A percentile compares a stretch with the other conserved stretches of the same genome.
Evolutionary conservation across 2,329 filamentous ascomycete genomes (phyloP).

Genomic region (Lachnellula arida): DNA sequence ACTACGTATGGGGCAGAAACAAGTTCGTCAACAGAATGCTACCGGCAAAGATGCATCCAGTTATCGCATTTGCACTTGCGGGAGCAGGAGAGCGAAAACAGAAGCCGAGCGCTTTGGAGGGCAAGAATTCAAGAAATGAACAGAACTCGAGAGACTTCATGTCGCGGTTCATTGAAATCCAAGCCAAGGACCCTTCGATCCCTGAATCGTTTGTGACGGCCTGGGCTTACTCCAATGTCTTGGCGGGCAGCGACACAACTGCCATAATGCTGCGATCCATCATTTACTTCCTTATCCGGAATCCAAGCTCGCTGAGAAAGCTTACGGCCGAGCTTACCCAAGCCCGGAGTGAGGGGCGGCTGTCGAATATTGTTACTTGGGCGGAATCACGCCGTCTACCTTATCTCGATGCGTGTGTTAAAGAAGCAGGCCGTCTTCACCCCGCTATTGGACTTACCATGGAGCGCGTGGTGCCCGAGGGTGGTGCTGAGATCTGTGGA

Average conservation of each 20-base stretch:
- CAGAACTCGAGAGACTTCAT: slow-evolving; percentile 26
- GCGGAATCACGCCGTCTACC: slow-evolving; percentile 27
- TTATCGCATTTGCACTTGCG: neutral
- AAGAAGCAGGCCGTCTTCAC: slow-evolving; percentile 40
- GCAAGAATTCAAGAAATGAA: slow-evolving; percentile 28
- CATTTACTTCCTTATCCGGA: slow-evolving; percentile 35
- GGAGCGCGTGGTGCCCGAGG: slow-evolving; percentile 45
- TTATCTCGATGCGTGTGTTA: slow-evolving; percentile 43
- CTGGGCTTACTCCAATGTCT: slow-evolving; percentile 8
- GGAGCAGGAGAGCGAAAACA: slow-evolving; percentile 28
- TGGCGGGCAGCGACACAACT: slow-evolving; percentile 35
- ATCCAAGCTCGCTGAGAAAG: slow-evolving; percentile 24
- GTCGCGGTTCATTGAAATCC: slow-evolving; percentile 21
- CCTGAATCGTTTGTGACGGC: neutral
- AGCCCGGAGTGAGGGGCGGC: neutral
- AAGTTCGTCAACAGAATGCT: neutral
- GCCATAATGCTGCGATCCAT: slow-evolving; percentile 31
- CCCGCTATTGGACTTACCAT: slow-evolving; percentile 44
- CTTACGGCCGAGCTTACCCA: slow-evolving; percentile 35
- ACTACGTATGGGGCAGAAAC: slow-evolving; percentile 10
- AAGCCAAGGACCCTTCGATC: neutral
- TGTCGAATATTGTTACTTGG: slow-evolving; percentile 7
- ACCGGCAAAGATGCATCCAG: neutral
- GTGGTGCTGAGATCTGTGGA: slow-evolving; percentile 36
- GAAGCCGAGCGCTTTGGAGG: slow-evolving; percentile 1